Evolutionary conservation across 2,329 filamentous ascomycete genomes (phyloP).

Genomic region (Eurotiales sp.): DNA sequence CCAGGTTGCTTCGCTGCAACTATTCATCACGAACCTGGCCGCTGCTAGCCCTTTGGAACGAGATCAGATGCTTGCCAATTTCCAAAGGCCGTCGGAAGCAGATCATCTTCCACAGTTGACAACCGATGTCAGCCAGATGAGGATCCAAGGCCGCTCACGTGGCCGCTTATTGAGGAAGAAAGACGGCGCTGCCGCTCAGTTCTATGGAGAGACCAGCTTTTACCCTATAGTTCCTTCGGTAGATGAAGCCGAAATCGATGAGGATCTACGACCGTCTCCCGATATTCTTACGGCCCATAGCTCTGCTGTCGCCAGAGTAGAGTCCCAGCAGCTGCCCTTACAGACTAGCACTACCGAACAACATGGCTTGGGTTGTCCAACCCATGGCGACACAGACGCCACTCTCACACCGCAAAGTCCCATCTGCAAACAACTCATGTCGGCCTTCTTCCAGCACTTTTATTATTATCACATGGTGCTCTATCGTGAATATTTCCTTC

Average conservation of each 20-base stretch:
- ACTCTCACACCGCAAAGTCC: background rate
- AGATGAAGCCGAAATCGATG: background rate
- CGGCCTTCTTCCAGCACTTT: background rate
- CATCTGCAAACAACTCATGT: background rate
- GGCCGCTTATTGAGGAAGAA: slow-evolving; percentile 2
- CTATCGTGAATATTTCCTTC: slow-evolving; percentile 5
- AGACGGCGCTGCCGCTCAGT: background rate
- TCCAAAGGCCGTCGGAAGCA: background rate
- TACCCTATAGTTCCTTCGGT: slow-evolving; percentile 4
- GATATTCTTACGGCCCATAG: background rate
- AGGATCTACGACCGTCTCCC: background rate
- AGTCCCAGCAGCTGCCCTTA: too few relatives aligned
- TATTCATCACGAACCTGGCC: background rate
- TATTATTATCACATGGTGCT: slow-evolving; percentile 4
- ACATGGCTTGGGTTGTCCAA: too few relatives aligned
- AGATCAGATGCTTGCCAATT: slow-evolving; percentile 3
- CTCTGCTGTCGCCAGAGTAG: too few relatives aligned
- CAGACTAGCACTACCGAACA: too few relatives aligned
- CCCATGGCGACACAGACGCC: too few relatives aligned
- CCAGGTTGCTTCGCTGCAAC: background rate
- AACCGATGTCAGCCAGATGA: background rate
- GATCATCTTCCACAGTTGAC: background rate
- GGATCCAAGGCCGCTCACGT: too few relatives aligned
- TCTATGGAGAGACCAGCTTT: slow-evolving; percentile 3
- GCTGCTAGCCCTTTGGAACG: background rate